These are phyloP conservation scores for Botrytis paeoniae DNA, from an alignment of 2,329 filamentous ascomycete species.

Conservation along the genomic window DNA sequence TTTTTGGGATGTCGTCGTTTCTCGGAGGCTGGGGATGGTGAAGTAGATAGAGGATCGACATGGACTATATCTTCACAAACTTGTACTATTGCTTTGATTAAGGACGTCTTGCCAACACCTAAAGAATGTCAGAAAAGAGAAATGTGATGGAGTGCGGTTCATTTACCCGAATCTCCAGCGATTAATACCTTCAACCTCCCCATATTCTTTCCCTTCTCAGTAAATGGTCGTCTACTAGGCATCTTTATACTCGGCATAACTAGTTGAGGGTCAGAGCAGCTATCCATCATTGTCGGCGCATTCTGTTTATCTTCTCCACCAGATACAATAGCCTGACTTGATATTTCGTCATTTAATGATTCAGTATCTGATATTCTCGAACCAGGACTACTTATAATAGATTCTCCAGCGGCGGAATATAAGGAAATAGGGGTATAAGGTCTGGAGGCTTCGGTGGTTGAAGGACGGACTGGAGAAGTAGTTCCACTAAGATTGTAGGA, in stretches of 20 bases:
- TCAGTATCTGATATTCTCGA: constrained; percentile 51
- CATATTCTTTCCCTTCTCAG: constrained; percentile 76
- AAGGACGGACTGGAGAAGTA: constrained; percentile 36
- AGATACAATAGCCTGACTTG: constrained; percentile 39
- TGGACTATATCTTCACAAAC: constrained; percentile 90
- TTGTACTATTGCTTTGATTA: constrained; percentile 86
- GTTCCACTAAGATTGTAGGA: constrained; percentile 39
- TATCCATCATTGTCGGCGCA: constrained; percentile 47
- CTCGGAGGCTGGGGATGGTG: constrained; percentile 34
- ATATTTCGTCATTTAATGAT: constrained; percentile 47
- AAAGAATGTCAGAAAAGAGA: constrained; percentile 24
- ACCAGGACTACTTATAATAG: constrained; percentile 48
- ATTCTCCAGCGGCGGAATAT: constrained; percentile 43
- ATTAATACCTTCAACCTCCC: constrained; percentile 88
- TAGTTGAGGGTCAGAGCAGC: constrained; percentile 67
- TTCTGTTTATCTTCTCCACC: constrained; percentile 41
- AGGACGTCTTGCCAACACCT: constrained; percentile 85
- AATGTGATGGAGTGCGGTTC: background rate
- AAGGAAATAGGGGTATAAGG: constrained; percentile 47
- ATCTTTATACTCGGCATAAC: constrained; percentile 97
- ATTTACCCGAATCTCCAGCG: constrained; percentile 70
- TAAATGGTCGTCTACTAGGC: constrained; percentile 85
- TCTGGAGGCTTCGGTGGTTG: constrained; percentile 41
- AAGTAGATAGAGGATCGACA: constrained; percentile 58
- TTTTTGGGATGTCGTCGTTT: constrained; percentile 31